These are phyloP conservation scores for Rhodocollybia butyracea DNA, from an alignment of 768 basidiomycete genomes.

Conservation along the genomic window DNA sequence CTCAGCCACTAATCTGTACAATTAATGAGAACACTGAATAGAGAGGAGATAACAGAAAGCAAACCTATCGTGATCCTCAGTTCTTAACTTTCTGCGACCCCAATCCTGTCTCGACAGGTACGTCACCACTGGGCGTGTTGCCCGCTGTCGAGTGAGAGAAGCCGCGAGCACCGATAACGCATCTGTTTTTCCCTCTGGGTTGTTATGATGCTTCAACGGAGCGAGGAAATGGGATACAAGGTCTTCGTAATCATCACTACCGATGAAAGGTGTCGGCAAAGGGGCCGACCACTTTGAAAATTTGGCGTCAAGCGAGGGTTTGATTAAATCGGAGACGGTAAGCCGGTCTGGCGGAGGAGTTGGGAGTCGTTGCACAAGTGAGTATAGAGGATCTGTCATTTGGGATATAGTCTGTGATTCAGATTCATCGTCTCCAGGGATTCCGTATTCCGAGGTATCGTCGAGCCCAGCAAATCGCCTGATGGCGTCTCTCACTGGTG, in stretches of 20 bases:
- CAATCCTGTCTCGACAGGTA: slow-evolving; percentile 89
- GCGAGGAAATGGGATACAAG: neutral
- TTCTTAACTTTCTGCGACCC: slow-evolving; percentile 79
- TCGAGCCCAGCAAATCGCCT: slow-evolving; percentile 67
- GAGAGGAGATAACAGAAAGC: neutral
- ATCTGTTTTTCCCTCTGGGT: neutral
- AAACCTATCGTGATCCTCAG: slow-evolving; percentile 61
- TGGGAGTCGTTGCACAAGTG: slow-evolving; percentile 1
- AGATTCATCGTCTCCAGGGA: slow-evolving; percentile 37
- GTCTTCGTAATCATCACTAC: neutral
- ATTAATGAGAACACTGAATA: neutral
- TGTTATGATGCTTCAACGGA: neutral
- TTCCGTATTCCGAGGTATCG: slow-evolving; percentile 15
- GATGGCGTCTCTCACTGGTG: slow-evolving; percentile 68
- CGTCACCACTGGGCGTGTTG: slow-evolving; percentile 70
- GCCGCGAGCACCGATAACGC: neutral
- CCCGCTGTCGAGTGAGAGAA: neutral
- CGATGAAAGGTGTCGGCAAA: neutral
- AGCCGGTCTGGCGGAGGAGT: neutral
- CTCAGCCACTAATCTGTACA: slow-evolving; percentile 59
- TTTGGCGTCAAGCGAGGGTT: neutral
- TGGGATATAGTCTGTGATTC: neutral
- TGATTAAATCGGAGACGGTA: slow-evolving; percentile 2
- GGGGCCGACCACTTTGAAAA: slow-evolving; percentile 1
- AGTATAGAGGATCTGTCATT: neutral